Base-by-base conservation (phyloP, 2,329 filamentous ascomycete genomes). In the Acrocalymma vagum region DNA sequence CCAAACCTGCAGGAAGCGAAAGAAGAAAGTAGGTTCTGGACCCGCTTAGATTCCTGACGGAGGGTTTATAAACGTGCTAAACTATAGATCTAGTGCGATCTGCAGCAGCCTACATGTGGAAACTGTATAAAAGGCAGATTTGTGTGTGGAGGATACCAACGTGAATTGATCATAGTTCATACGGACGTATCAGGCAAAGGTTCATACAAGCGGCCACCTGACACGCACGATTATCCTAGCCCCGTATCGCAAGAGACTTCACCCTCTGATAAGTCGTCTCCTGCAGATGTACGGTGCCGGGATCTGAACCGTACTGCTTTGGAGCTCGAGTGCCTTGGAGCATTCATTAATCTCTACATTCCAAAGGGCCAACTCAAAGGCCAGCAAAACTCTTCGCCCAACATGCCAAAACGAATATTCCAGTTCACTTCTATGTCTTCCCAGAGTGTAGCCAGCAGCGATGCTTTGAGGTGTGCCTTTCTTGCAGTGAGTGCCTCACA, bases 1-100 rank as follows among this genome's bases (percentile, higher is more conserved):
- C 18, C 34, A 33, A 11, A 55, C 48, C 11, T 55, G 48, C 22
- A 29, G 34, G 8, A 34, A 17, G 9, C 34, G 48, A 17, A 55
- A 48, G 43, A 55, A 55, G 28, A 50, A 44, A 26, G 51, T 45
- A 45, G 26, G 31, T n/a, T n/a, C n/a, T n/a, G 14, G 24, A n/a
- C 7, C 8, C 5, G 13, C 22, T n/a, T n/a, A n/a, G n/a, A n/a
- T 30, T 21, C 21, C 22, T 17, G 10, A 23, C 29, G 9, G 16
- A n/a, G 10, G 16, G 14, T 29, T 24, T 15, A 5, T 29, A 14
- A 14, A 18, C 6, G 3, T 30, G 15, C 23, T 27, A 31, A 17
- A 38, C 11, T 9, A 38, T 13, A 5, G 10, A 9, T 14, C n/a
- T 13, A 52, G 51, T 52, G 48, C 16, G 51, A 50, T 25, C 29